Conservation (phyloP, 768 basidiomycete species). For the Tylopilus sp. region DNA sequence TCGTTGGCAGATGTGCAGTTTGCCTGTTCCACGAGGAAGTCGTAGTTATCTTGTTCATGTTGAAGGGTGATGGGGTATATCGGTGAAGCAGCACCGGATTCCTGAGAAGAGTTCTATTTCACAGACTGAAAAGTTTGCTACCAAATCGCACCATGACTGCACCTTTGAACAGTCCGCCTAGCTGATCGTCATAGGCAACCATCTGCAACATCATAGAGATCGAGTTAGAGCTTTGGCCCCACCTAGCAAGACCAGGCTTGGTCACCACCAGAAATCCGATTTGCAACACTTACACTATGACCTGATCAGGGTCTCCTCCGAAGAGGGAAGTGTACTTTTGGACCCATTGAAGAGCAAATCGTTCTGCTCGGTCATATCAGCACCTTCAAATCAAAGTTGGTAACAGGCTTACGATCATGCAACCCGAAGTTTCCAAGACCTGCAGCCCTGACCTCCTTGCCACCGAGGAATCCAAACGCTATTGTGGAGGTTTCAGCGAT, state of each 20-base stretch:
- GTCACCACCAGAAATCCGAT: too few species aligned
- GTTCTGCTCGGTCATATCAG: background rate
- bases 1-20: conserved; percentile 11
- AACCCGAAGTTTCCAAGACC: conserved; percentile 15
- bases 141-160: conserved; percentile 14
- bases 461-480: conserved; percentile 31
- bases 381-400: background rate
- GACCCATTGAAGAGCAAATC: background rate
- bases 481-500: too few species aligned
- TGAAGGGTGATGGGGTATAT: conserved; percentile 1
- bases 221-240: background rate
- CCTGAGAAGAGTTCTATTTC: background rate
- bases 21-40: conserved; percentile 11
- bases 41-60: conserved; percentile 11
- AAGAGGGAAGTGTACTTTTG: background rate
- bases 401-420: conserved; percentile 30
- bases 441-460: conserved; percentile 8
- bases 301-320: background rate
- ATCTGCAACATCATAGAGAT: conserved; percentile 2
- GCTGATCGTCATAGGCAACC: conserved; percentile 5
- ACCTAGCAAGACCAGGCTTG: background rate
- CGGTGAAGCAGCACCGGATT: conserved; percentile 12
- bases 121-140: too few species aligned
- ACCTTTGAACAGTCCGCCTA: conserved; percentile 16
- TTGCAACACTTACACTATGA: background rate